Percentiles rank a stretch among this genome's conserved stretches.
Conservation (phyloP, 306 rosid genomes). For the Alnus glutinosa region DNA sequence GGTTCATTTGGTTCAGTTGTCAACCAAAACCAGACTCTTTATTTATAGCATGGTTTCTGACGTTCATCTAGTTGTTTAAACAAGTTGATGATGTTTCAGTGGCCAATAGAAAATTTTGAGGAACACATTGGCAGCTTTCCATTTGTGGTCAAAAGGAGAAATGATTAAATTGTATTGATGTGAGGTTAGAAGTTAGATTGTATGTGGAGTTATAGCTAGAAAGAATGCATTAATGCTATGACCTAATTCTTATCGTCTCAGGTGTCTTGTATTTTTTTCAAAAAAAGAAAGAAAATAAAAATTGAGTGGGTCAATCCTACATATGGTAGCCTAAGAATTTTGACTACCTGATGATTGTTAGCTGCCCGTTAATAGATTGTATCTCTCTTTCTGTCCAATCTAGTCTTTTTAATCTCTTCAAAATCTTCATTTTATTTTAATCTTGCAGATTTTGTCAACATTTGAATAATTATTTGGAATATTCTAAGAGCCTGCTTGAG, state of each 20-base stretch:
- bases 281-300: no score
- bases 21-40: neutral
- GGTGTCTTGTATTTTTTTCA: no score
- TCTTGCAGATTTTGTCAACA: no score
- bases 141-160: no score
- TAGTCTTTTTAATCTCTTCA: no score
- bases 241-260: neutral
- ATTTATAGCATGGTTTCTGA: no score
- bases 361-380: neutral
- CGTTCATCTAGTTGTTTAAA: neutral
- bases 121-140: no score
- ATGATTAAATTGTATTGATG: neutral
- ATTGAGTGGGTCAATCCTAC: no score
- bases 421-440: no score
- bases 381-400: neutral
- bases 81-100: neutral
- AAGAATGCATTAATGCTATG: neutral
- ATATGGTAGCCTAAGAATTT: no score
- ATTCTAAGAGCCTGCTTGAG: no score
- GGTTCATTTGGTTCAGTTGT: neutral
- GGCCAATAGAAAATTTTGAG: neutral
- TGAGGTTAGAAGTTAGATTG: neutral
- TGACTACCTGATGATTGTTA: neutral
- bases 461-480: neutral
- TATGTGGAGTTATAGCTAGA: neutral